Evolutionary conservation across 2,329 filamentous ascomycete genomes (phyloP).

Genomic region (Aspergillus japonicus): DNA sequence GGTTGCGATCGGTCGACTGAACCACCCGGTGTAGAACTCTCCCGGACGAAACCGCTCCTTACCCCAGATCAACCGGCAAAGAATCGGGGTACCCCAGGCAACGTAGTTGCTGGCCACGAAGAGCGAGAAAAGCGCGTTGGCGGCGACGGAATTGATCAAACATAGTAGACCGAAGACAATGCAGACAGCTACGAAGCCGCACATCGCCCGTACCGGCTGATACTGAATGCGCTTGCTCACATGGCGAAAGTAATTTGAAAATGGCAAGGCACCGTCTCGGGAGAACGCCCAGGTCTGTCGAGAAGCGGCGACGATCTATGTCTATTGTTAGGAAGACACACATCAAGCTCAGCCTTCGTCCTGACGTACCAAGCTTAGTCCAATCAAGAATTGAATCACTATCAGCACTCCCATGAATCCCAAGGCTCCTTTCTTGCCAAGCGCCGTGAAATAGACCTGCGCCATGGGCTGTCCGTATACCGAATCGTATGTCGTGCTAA

Average conservation of each 20-base stretch:
- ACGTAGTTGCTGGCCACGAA: conserved; percentile 61
- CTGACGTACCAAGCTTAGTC: conserved; percentile 49
- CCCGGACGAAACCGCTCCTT: conserved; percentile 58
- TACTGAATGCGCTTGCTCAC: conserved; percentile 56
- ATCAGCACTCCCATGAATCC: conserved; percentile 60
- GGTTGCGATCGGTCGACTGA: conserved; percentile 55
- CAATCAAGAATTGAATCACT: conserved; percentile 63
- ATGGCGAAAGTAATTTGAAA: conserved; percentile 57
- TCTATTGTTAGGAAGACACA: not conserved
- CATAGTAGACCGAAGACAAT: conserved; percentile 58
- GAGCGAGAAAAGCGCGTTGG: conserved; percentile 57
- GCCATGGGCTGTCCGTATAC: conserved; percentile 61
- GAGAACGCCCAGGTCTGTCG: conserved; percentile 65
- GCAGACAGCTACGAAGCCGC: conserved; percentile 53
- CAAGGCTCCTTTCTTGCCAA: conserved; percentile 59
- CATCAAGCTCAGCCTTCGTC: too few relatives aligned
- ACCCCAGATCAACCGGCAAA: conserved; percentile 60
- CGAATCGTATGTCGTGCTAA: conserved; percentile 49
- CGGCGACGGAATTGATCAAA: conserved; percentile 58
- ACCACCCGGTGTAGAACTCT: conserved; percentile 57
- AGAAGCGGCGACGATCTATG: conserved; percentile 55
- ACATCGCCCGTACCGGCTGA: conserved; percentile 58
- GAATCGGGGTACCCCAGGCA: conserved; percentile 60
- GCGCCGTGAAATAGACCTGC: conserved; percentile 58
- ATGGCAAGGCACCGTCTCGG: conserved; percentile 61